Evolutionary conservation across 805 yeast genomes (phyloP).

Genomic region (Danielia oregonensis): DNA sequence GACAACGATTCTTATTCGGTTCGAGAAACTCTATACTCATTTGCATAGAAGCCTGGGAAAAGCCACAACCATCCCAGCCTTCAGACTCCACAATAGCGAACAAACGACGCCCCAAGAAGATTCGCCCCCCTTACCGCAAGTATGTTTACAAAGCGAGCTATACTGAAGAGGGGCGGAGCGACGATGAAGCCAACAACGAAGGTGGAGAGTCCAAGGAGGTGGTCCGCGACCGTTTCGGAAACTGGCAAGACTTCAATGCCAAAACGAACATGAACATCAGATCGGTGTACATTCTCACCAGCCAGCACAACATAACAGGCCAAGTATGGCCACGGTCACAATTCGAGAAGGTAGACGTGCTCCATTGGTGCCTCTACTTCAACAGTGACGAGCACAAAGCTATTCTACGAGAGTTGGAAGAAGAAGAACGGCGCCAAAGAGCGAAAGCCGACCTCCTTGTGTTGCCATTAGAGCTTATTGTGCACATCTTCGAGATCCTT

Average conservation of each 20-base stretch:
- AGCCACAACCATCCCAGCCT: no score
- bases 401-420: constrained; percentile 10
- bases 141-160: constrained; percentile 54
- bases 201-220: constrained; percentile 5
- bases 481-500: constrained; percentile 29
- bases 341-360: constrained; percentile 50
- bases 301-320: constrained; percentile 17
- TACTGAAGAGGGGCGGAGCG: constrained; percentile 21
- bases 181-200: constrained; percentile 6
- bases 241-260: constrained; percentile 23
- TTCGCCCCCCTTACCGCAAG: constrained; percentile 72
- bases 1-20: no score
- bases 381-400: constrained; percentile 21
- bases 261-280: constrained; percentile 25
- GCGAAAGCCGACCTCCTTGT: constrained; percentile 17
- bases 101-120: constrained; percentile 81
- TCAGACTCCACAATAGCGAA: constrained; percentile 66
- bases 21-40: no score
- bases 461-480: constrained; percentile 36
- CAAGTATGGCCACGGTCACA: constrained; percentile 47
- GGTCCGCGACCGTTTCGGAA: constrained; percentile 13
- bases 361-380: constrained; percentile 28
- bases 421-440: constrained; percentile 9
- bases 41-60: no score
- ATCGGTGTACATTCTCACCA: constrained; percentile 32